Percentiles rank a stretch among this genome's conserved stretches.
Conservation (phyloP, 2,329 filamentous ascomycete species). For the Colletotrichum sp. region DNA sequence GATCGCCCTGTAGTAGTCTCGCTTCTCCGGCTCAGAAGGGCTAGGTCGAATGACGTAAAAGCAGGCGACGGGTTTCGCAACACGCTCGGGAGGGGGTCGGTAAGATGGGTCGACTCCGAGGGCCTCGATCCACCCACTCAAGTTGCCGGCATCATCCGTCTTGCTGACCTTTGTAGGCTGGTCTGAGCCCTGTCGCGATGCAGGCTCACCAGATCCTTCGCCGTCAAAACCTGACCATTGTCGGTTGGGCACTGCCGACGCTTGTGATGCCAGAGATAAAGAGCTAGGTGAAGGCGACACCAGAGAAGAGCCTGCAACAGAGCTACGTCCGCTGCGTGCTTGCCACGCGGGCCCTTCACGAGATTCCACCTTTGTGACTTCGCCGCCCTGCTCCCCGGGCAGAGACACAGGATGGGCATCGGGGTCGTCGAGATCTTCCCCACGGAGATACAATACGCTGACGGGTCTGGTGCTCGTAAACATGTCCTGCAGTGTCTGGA, state of each 20-base stretch:
- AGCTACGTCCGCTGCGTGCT: slow-evolving; percentile 58
- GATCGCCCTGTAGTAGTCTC: slow-evolving; percentile 80
- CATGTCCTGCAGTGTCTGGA: slow-evolving; percentile 84
- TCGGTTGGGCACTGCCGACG: slow-evolving; percentile 38
- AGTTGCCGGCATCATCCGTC: slow-evolving; percentile 65
- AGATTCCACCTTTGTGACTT: slow-evolving; percentile 59
- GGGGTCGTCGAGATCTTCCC: slow-evolving; percentile 79
- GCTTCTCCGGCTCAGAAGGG: slow-evolving; percentile 52
- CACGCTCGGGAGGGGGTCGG: slow-evolving; percentile 75
- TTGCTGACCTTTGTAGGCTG: slow-evolving; percentile 58
- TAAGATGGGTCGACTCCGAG: slow-evolving; percentile 89
- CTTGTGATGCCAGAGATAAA: slow-evolving; percentile 64
- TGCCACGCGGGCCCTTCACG: slow-evolving; percentile 57
- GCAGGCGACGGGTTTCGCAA: slow-evolving; percentile 79
- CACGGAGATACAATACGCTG: slow-evolving; percentile 78
- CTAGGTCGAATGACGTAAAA: slow-evolving; percentile 76
- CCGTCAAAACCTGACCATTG: slow-evolving; percentile 66
- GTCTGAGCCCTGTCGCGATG: slow-evolving; percentile 51
- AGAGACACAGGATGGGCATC: slow-evolving; percentile 79
- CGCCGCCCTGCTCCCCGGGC: slow-evolving; percentile 65
- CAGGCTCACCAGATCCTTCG: slow-evolving; percentile 52
- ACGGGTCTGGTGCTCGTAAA: slow-evolving; percentile 83
- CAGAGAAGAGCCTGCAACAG: slow-evolving; percentile 64
- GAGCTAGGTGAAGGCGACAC: slow-evolving; percentile 73
- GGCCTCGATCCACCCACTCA: slow-evolving; percentile 88